A percentile compares a stretch with the other conserved stretches of the same genome.
Conservation (phyloP, 202 grass and related monocot species). For the Panicum virgatum region DNA sequence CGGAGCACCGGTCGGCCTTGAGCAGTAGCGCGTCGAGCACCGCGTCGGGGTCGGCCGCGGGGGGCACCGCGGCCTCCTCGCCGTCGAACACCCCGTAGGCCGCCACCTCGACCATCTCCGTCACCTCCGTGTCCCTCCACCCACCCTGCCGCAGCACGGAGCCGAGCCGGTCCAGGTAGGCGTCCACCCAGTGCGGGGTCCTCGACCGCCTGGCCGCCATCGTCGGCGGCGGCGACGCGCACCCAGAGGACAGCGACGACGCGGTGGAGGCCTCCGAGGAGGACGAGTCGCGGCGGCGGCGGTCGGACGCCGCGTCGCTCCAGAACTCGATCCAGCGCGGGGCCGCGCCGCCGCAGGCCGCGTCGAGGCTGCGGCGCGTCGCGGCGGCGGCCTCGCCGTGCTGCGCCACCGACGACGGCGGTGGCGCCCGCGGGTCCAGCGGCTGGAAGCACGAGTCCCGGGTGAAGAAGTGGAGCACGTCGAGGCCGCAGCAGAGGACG, state of each 20-base stretch:
- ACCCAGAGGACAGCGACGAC: slow-evolving; percentile 47
- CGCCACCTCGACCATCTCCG: slow-evolving; percentile 67
- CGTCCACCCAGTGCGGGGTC: slow-evolving; percentile 64
- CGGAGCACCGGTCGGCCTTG: slow-evolving; percentile 69
- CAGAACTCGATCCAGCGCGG: slow-evolving; percentile 92
- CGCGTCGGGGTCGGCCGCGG: slow-evolving; percentile 37
- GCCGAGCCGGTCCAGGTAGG: slow-evolving; percentile 65
- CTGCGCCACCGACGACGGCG: background rate
- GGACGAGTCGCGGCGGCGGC: slow-evolving; percentile 78
- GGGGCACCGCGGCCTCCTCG: background rate
- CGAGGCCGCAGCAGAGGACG: slow-evolving; percentile 70
- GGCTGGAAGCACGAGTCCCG: slow-evolving; percentile 53
- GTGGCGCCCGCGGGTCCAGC: background rate
- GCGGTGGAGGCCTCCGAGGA: slow-evolving; percentile 71
- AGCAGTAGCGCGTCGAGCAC: slow-evolving; percentile 72
- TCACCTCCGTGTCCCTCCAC: slow-evolving; percentile 75
- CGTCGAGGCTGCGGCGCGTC: slow-evolving; percentile 68
- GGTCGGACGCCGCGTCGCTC: slow-evolving; percentile 80
- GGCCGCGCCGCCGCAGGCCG: slow-evolving; percentile 50
- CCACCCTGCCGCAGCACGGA: slow-evolving; percentile 60
- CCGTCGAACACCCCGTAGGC: slow-evolving; percentile 59
- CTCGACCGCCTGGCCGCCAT: background rate
- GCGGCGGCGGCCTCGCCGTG: background rate
- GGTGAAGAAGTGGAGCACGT: slow-evolving; percentile 77
- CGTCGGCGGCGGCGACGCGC: slow-evolving; percentile 18